These are phyloP conservation scores for Geranium incanum DNA, from an alignment of 441 rosid genomes.

Conservation along the genomic window DNA sequence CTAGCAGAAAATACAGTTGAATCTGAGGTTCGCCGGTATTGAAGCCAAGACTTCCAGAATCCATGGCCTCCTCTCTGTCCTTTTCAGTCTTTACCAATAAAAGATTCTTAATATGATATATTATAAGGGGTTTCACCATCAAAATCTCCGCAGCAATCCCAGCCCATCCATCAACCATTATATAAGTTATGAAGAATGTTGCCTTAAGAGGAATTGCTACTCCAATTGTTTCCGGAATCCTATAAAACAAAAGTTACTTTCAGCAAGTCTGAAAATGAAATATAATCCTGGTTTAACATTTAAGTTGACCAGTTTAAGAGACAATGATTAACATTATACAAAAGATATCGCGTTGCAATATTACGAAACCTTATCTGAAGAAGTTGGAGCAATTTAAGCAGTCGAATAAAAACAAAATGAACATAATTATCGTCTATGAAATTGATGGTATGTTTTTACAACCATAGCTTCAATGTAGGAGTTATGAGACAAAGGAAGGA, in stretches of 20 bases:
- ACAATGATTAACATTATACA: neutral
- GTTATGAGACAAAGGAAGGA: neutral
- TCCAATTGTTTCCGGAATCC: conserved; percentile 76
- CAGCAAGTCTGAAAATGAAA: conserved; percentile 6
- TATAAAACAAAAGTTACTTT: conserved; percentile 25
- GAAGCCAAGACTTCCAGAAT: conserved; percentile 87
- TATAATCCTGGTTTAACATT: neutral
- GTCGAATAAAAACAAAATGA: neutral
- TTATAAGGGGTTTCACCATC: conserved; percentile 67
- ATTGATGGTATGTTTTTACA: neutral
- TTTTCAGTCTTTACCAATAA: conserved; percentile 65
- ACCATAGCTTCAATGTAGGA: neutral
- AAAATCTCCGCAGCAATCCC: conserved; percentile 88
- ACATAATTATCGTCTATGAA: neutral
- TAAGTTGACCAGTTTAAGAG: neutral
- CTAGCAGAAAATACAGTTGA: conserved; percentile 82
- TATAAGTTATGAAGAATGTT: neutral
- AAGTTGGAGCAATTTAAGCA: neutral
- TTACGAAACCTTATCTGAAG: neutral
- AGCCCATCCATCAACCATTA: conserved; percentile 92
- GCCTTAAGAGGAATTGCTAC: conserved; percentile 85
- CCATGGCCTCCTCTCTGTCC: conserved; percentile 91
- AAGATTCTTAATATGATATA: conserved; percentile 79
- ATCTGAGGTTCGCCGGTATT: conserved; percentile 86
- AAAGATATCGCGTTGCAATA: neutral